These are phyloP conservation scores for Debaryomyces robertsiae DNA, from an alignment of 1,139 yeast species.

Conservation along the genomic window DNA sequence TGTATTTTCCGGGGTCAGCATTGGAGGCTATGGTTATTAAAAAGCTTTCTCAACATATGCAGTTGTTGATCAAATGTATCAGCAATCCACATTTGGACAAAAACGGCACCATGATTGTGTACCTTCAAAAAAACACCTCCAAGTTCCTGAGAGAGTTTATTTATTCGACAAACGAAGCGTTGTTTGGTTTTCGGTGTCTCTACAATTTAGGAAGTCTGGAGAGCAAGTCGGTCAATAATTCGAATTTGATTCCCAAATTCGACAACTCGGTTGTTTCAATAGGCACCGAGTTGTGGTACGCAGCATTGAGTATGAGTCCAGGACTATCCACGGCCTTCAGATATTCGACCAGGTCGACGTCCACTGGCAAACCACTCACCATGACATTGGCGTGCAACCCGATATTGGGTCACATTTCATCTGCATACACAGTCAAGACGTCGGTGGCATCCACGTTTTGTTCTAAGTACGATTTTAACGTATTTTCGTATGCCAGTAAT, in stretches of 20 bases:
- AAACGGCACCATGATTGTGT: conserved; percentile 65
- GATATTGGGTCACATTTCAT: conserved; percentile 83
- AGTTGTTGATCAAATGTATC: conserved; percentile 71
- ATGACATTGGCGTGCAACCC: conserved; percentile 90
- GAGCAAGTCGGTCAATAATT: conserved; percentile 19
- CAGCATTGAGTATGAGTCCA: conserved; percentile 79
- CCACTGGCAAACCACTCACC: conserved; percentile 86
- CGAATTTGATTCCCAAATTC: conserved; percentile 38
- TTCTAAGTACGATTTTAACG: conserved; percentile 85
- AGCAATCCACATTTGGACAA: conserved; percentile 64
- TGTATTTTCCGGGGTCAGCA: conserved; percentile 86
- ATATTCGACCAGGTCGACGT: conserved; percentile 83
- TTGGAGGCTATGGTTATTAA: conserved; percentile 87
- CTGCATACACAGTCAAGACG: conserved; percentile 86
- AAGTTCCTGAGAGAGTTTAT: conserved; percentile 73
- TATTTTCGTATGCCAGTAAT: conserved; percentile 88
- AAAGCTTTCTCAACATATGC: conserved; percentile 60
- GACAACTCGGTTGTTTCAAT: conserved; percentile 59
- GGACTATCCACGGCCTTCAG: conserved; percentile 83
- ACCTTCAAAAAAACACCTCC: conserved; percentile 69
- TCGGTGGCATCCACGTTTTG: conserved; percentile 76
- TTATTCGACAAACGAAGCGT: conserved; percentile 85
- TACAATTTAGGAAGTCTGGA: conserved; percentile 59
- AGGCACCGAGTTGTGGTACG: conserved; percentile 92
- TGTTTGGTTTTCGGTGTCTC: conserved; percentile 80